Base-by-base conservation (phyloP, 306 rosid species). In the Dicorynia guianensis region DNA sequence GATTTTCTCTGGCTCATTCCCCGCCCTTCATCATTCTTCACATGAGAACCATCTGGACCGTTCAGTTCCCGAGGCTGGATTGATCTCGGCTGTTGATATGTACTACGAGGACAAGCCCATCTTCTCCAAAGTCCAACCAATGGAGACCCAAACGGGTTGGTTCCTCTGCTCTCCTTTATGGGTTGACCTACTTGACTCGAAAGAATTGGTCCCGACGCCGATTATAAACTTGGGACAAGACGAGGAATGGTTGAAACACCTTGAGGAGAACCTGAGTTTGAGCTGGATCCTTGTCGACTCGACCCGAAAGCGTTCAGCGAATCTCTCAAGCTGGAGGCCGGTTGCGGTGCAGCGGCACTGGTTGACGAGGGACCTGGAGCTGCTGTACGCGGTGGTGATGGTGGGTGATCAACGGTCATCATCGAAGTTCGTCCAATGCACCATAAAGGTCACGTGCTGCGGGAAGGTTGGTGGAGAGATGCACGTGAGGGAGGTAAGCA, bases 231-330 rank as follows among this genome's bases (percentile, higher is more conserved):
- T 58, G 11, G 70, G 62, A 6, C 82, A 79, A 7, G 48, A 60
- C 11, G 79, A 76, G 19, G 84, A 76, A 35, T 81, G 81, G 78
- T 12, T 90, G 47, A 78, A 64, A 19, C 75, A 87, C 25, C 9
- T 94, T 17, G 91, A 86, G 59, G 88, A 92, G 9, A 87, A 73
- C 40, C 11, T 94, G 53, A 82, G 42, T 0, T 35, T 92, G 77
- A 94, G 92, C 80, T 94, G 98, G 98, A 80, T 94, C 11, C 13
- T 91, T 0, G 82, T 94, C 68, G 92, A 90, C 46, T 91, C 89
- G 0, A 39, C 47, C 17, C 39, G 46, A 6, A 80, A 85, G 2
- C 76, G 97, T 0, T 86, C 95, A 10, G 93, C 78, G 42, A 92
- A 94, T 19, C 12, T 91, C 0, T 91, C 98, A 0, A 90, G 97